Percentiles rank a stretch among this genome's conserved stretches.
Conservation (phyloP, 2,329 filamentous ascomycete genomes). For the Dryadomyces quercus-mongolicae region DNA sequence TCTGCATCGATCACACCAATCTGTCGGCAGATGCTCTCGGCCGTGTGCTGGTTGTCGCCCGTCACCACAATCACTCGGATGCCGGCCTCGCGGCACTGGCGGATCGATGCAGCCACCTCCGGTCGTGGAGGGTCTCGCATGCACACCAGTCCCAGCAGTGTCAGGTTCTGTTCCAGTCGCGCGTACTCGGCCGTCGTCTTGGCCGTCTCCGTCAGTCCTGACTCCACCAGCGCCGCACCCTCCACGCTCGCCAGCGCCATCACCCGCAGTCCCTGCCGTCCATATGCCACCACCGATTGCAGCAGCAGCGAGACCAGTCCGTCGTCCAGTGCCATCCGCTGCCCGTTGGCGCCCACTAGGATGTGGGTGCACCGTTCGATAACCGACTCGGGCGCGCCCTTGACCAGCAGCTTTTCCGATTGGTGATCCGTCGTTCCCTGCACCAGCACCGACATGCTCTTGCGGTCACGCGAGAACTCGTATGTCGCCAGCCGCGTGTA, state of each 20-base stretch:
- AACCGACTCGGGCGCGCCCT: slow-evolving; percentile 90
- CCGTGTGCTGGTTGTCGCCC: slow-evolving; percentile 94
- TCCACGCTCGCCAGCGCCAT: slow-evolving; percentile 85
- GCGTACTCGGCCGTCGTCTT: slow-evolving; percentile 76
- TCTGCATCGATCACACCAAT: slow-evolving; percentile 76
- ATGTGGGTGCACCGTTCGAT: slow-evolving; percentile 82
- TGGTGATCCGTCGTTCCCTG: slow-evolving; percentile 38
- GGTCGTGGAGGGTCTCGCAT: slow-evolving; percentile 96
- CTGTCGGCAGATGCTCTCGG: slow-evolving; percentile 92
- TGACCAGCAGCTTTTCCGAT: slow-evolving; percentile 79
- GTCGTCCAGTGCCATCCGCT: slow-evolving; percentile 58
- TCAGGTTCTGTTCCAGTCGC: slow-evolving; percentile 86
- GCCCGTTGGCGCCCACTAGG: slow-evolving; percentile 66
- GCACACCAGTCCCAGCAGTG: slow-evolving; percentile 80
- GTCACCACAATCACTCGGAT: slow-evolving; percentile 98
- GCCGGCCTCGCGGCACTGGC: slow-evolving; percentile 81
- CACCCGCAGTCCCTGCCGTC: slow-evolving; percentile 83
- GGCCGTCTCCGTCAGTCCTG: slow-evolving; percentile 59
- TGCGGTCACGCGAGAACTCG: slow-evolving; percentile 93
- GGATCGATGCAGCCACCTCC: slow-evolving; percentile 77
- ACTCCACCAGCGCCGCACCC: slow-evolving; percentile 46
- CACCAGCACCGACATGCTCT: slow-evolving; percentile 97
- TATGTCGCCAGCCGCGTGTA: slow-evolving; percentile 72
- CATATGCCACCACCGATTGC: slow-evolving; percentile 78
- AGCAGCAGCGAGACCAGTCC: slow-evolving; percentile 59